Evolutionary conservation across 2,329 filamentous ascomycete species (phyloP).

Genomic region (Xylariaceae sp.): DNA sequence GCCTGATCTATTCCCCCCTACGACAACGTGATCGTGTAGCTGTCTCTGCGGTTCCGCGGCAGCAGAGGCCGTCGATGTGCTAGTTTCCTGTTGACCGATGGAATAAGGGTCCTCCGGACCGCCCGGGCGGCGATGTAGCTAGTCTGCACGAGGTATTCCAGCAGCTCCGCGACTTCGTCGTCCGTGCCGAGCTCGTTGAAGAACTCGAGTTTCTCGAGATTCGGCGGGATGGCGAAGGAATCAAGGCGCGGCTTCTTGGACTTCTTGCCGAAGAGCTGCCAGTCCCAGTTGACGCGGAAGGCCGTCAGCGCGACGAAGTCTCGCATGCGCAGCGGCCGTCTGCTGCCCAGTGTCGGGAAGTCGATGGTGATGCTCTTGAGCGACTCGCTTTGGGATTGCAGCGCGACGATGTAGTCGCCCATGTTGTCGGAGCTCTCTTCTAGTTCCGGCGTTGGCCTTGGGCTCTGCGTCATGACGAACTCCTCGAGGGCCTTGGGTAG

Average conservation of each 20-base stretch:
- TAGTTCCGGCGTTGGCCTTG: conserved; percentile 39
- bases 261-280: conserved; percentile 45
- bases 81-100: conserved; percentile 13
- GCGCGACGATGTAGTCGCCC: conserved; percentile 44
- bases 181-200: conserved; percentile 44
- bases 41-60: conserved; percentile 15
- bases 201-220: conserved; percentile 44
- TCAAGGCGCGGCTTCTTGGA: conserved; percentile 43
- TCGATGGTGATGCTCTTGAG: conserved; percentile 45
- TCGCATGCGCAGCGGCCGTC: conserved; percentile 41
- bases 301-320: conserved; percentile 41
- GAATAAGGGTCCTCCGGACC: conserved; percentile 38
- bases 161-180: conserved; percentile 44
- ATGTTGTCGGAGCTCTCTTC: conserved; percentile 47
- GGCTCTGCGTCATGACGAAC: conserved; percentile 45
- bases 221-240: conserved; percentile 45
- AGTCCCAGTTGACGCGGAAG: conserved; percentile 44
- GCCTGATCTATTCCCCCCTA: conserved; percentile 1
- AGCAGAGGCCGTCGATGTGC: conserved; percentile 7
- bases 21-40: conserved; percentile 13
- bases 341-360: conserved; percentile 38
- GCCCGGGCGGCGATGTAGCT: conserved; percentile 37
- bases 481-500: conserved; percentile 44
- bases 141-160: conserved; percentile 41
- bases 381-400: conserved; percentile 40